Evolutionary conservation across 1,284 basidiomycete genomes (phyloP), one percentile per base, ranked within the genome.

Genomic region (Vanrija pseudolonga): DNA sequence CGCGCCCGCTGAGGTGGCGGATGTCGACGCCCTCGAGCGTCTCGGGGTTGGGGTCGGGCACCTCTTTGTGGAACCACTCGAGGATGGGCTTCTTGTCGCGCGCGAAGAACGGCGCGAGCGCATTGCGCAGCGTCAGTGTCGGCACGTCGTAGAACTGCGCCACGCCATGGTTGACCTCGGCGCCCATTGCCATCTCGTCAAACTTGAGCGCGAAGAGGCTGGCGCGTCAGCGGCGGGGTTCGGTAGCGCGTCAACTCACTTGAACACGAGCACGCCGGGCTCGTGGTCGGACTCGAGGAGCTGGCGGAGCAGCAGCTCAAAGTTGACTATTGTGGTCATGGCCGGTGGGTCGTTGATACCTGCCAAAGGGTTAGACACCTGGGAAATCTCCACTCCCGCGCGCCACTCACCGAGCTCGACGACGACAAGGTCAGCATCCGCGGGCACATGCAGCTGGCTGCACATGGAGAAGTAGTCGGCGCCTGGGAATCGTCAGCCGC

Each of bases 91-190:
- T 47, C 14, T 45, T 26, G 26, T 36, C 26, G 47, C 49, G 23
- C 23, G n/a, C 20, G 6, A 65, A 53, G 3, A 58, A 45, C 4
- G 59, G 68, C 17, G 70, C 57, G 18, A 67, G 26, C 3, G 61
- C 59, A 49, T 72, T 71, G 45, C 71, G 65, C 22, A 68, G 43
- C 12, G 68, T 67, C 5, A 76, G 37, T 9, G 59, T 64, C 0
- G 73, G 73, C 12, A 69, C 55, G 50, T 76, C 73, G 58, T 76
- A 76, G 55, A 53, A 72, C 41, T 71, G 67, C 2, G 65, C 55
- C 6, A 69, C 43, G 49, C 70, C 71, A 37, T 59, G 41, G 51
- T 72, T 67, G 62, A 71, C 24, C 45, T 71, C 69, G 12, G 67
- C 69, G n/a, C 68, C 69, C 44, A 62, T 64, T 7, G 60, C 59